Evolutionary conservation across 208 protist genomes (phyloP).

Genomic region (Trypanosoma brucei): DNA sequence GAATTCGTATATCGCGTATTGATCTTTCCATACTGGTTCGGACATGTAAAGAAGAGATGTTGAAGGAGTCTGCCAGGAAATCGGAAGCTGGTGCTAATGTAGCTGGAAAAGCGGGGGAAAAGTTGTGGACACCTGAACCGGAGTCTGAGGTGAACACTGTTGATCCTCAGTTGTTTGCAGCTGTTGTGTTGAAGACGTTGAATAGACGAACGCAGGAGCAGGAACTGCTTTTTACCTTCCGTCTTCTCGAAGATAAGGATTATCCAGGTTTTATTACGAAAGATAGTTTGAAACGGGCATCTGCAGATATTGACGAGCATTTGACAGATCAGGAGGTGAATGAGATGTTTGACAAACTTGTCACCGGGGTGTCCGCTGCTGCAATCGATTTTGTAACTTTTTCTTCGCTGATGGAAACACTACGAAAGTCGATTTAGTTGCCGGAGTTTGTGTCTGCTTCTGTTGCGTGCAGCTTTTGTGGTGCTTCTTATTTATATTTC

Average conservation of each 20-base stretch:
- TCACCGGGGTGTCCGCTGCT: conserved; percentile 63
- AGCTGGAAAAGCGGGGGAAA: neutral
- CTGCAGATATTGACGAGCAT: conserved; percentile 55
- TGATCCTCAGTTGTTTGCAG: conserved; percentile 65
- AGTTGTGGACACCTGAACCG: conserved; percentile 1
- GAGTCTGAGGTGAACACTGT: conserved; percentile 35
- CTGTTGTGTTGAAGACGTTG: conserved; percentile 58
- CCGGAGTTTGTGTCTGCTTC: conserved; percentile 1
- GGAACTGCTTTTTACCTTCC: conserved; percentile 66
- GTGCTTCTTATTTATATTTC: neutral
- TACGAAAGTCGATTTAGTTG: conserved; percentile 31
- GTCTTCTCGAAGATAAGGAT: conserved; percentile 67
- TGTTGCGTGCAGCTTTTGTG: conserved; percentile 1
- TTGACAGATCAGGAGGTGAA: conserved; percentile 71
- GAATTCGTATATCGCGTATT: conserved; percentile 44
- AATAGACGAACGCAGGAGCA: conserved; percentile 65
- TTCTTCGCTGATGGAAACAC: conserved; percentile 48
- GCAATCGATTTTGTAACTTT: conserved; percentile 79
- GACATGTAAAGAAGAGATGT: conserved; percentile 31
- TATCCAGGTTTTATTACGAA: conserved; percentile 81
- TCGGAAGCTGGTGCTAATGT: neutral
- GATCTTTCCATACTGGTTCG: conserved; percentile 55
- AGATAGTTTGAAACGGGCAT: conserved; percentile 54
- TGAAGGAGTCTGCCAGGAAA: conserved; percentile 21
- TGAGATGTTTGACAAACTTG: conserved; percentile 84